Base-by-base conservation (phyloP, 2,329 filamentous ascomycete genomes). In the Chaetomium sp. region DNA sequence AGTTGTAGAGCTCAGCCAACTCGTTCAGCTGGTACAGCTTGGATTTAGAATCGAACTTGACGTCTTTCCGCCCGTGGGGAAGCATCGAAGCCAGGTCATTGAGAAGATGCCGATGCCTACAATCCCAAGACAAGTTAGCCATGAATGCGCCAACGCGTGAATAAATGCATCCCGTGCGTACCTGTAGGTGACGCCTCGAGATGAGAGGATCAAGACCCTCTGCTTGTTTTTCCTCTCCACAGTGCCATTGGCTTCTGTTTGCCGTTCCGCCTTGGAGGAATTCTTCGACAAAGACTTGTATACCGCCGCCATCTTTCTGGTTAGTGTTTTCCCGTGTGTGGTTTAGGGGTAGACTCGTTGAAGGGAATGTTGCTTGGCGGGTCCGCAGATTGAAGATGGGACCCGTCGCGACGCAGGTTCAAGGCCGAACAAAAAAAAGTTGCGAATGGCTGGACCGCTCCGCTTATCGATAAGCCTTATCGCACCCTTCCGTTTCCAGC, bases 1-100 rank as follows among this genome's bases (percentile, higher is more conserved):
- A 92, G 70, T 89, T 91, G 77, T 91, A 90, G 35, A 92, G 79
- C 62, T 86, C 83, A 40, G 81, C 81, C 42, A 76, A 67, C 67
- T 91, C 89, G 74, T 94, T 94, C 51, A 95, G 81, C 69, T 88
- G 78, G 79, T 84, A 80, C 64, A 91, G 80, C 76, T 94, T 91
- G 40, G 89, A 91, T 75, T 97, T 97, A 52, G 90, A 94, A 72
- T 99, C 94, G 63, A 96, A 89, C 74, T 99, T 99, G 65, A 88
- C 90, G 70, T 99, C 94, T 76, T 95, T 96, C 68, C 90, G 85
- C 62, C 86, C 86, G 71, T 99, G 94, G 2, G 94, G 94, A 62
- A 99, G 85, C 72, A 99, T 85, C 35, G 87, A 81, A 56, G 90
- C 84, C 48, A 99, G 79, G 68, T 99, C 94, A 67, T 91, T 89